Percentiles rank a stretch among this genome's conserved stretches.
Conservation (phyloP, 1,284 basidiomycete species). For the Pulchroboletus neoregius region DNA sequence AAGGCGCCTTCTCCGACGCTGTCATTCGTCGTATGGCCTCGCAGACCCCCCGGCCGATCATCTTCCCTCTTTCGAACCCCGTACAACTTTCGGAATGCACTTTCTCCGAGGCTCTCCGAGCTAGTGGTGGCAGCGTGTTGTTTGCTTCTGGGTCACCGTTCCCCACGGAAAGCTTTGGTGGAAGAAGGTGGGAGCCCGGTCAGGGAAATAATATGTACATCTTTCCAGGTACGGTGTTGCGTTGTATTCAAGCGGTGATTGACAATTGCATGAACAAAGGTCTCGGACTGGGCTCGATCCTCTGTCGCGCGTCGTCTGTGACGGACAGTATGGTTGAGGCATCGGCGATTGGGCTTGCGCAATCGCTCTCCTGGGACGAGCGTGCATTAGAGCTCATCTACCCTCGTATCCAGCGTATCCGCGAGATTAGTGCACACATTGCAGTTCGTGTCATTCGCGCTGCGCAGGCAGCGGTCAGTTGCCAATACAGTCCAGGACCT, state of each 20-base stretch:
- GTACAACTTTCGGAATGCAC: constrained; percentile 81
- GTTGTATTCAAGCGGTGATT: not conserved
- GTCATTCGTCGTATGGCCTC: constrained; percentile 83
- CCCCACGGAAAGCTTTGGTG: constrained; percentile 58
- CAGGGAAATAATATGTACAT: constrained; percentile 93
- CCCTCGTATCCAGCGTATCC: constrained; percentile 74
- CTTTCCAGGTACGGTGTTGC: constrained; percentile 51
- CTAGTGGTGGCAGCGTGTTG: constrained; percentile 71
- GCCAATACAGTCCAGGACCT: not conserved
- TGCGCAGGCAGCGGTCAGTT: constrained; percentile 68
- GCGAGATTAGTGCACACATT: constrained; percentile 78
- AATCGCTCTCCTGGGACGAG: constrained; percentile 75
- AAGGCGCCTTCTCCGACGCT: constrained; percentile 74
- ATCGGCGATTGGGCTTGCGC: constrained; percentile 71
- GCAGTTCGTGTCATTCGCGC: constrained; percentile 71
- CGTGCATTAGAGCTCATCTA: constrained; percentile 63
- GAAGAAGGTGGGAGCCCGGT: constrained; percentile 69
- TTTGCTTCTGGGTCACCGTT: constrained; percentile 94
- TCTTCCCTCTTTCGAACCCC: constrained; percentile 97
- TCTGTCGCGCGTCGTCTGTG: constrained; percentile 61
- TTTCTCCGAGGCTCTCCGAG: constrained; percentile 80
- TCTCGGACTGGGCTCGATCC: constrained; percentile 77
- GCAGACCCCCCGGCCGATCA: constrained; percentile 83
- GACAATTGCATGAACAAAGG: constrained; percentile 36
- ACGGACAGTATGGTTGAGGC: constrained; percentile 83